phyloP scores from a whole-genome alignment of 2,329 filamentous ascomycete species.

The Pseudogymnoascus sp. region DNA sequence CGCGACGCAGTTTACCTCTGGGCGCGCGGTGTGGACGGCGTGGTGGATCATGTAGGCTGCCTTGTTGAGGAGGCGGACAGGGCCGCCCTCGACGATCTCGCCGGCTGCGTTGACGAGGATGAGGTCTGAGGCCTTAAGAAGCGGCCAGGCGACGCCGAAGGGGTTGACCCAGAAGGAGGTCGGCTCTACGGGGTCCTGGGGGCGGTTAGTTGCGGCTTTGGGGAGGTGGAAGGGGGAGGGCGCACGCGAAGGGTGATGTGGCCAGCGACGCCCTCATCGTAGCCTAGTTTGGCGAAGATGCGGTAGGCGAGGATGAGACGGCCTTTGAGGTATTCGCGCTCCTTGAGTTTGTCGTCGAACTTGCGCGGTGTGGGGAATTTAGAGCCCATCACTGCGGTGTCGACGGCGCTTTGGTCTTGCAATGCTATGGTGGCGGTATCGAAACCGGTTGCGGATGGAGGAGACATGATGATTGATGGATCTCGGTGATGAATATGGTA shows the following conservation, averaged over 20 bases:
- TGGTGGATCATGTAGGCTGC: slow-evolving; percentile 51
- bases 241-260: slow-evolving; percentile 35
- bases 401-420: not conserved
- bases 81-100: slow-evolving; percentile 53
- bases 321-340: slow-evolving; percentile 31
- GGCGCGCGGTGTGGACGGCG: slow-evolving; percentile 48
- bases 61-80: slow-evolving; percentile 24
- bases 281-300: slow-evolving; percentile 39
- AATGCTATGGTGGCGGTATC: not conserved
- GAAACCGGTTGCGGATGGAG: not conserved
- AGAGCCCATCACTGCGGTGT: not conserved
- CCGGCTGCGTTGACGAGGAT: slow-evolving; percentile 56
- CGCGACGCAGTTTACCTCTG: slow-evolving; percentile 49
- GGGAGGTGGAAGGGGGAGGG: not conserved
- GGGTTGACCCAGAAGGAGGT: slow-evolving; percentile 29
- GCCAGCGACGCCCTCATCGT: slow-evolving; percentile 37
- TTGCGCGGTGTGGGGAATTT: slow-evolving; percentile 12
- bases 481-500: not conserved
- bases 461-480: not conserved
- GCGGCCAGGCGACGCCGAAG: slow-evolving; percentile 28
- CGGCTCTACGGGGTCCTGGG: slow-evolving; percentile 28
- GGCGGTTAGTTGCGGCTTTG: not conserved
- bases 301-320: slow-evolving; percentile 40
- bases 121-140: slow-evolving; percentile 55
- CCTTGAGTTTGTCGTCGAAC: slow-evolving; percentile 27